Evolutionary conservation across 129 eudicot species (phyloP).

Genomic region (Helianthus tuberosus): DNA sequence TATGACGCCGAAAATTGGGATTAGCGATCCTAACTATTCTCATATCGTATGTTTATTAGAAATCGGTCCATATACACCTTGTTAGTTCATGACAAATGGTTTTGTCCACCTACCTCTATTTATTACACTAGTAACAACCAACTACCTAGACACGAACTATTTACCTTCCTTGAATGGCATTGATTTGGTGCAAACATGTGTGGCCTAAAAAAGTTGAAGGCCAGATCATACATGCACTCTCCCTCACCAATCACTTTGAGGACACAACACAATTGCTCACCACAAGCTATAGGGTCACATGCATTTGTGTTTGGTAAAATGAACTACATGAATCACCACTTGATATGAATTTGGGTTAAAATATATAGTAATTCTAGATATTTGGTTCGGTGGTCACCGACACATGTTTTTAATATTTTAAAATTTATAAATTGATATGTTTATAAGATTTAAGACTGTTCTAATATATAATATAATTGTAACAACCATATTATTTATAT

Average conservation of each 20-base stretch:
- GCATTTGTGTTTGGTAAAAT: no score
- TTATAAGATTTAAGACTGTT: no score
- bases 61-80: background rate
- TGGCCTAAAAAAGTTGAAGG: conserved; percentile 27
- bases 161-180: conserved; percentile 43
- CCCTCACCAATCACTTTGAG: conserved; percentile 18
- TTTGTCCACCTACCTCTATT: conserved; percentile 13
- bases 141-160: conserved; percentile 22
- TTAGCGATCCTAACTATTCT: background rate
- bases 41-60: background rate
- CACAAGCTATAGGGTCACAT: background rate
- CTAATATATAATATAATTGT: no score
- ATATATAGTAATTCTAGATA: background rate
- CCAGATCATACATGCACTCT: conserved; percentile 7
- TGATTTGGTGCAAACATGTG: conserved; percentile 27
- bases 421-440: no score
- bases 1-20: background rate
- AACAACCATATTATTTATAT: no score
- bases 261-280: conserved; percentile 15
- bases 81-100: background rate
- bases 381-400: background rate
- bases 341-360: background rate
- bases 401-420: no score
- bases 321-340: no score
- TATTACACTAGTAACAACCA: conserved; percentile 24